Percentiles rank a stretch among this genome's conserved stretches.
Conservation (phyloP, 208 protist species). For the Kentomonas sorsogonicus region DNA sequence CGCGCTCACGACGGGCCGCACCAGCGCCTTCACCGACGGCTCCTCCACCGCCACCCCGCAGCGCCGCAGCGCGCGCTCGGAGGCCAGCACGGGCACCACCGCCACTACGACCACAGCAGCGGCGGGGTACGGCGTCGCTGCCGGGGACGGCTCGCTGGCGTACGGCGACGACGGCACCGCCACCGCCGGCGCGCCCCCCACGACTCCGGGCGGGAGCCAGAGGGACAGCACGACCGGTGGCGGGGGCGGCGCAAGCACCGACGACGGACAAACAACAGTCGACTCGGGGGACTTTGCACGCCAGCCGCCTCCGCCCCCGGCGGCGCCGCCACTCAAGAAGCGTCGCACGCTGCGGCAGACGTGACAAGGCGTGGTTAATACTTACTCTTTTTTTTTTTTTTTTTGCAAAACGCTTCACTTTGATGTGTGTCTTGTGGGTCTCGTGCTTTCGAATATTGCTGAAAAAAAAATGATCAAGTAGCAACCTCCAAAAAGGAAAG, state of each 20-base stretch:
- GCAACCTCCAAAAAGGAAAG: no score
- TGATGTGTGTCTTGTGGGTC: no score
- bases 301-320: slow-evolving; percentile 1
- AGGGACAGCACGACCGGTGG: not conserved
- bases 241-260: not conserved
- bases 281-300: no score
- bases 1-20: not conserved
- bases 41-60: slow-evolving; percentile 10
- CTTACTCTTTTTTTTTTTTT: slow-evolving; percentile 14
- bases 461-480: no score
- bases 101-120: slow-evolving; percentile 19
- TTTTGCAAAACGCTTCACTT: not conserved
- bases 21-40: not conserved
- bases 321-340: slow-evolving; percentile 67
- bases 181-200: not conserved
- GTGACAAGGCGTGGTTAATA: slow-evolving; percentile 15
- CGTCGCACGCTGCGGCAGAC: slow-evolving; percentile 76
- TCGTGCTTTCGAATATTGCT: no score
- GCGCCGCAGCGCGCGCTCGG: slow-evolving; percentile 16
- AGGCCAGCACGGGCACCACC: slow-evolving; percentile 15
- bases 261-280: no score
- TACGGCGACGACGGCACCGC: not conserved
- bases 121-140: no score
- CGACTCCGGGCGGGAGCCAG: not conserved
- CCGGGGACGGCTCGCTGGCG: no score